Evolutionary conservation across 2,329 filamentous ascomycete genomes (phyloP), one percentile per base, ranked within the genome.

Genomic region (Botryotinia globosa): DNA sequence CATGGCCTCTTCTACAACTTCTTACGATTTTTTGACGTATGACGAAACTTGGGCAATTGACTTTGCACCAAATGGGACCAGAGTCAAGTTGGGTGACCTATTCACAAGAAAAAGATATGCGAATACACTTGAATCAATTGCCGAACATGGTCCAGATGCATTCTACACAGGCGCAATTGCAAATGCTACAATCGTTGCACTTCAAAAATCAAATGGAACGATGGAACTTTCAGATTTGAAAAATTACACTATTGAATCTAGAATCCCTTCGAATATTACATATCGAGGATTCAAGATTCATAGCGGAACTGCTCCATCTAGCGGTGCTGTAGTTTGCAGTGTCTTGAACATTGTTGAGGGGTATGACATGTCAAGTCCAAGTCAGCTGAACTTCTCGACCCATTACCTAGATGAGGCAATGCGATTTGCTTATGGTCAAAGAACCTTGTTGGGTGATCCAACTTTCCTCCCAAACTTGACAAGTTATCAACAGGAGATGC

Each of bases 101-200:
- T 94, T 98, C 78, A 94, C 91, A 0, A 86, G 94, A 62, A 92
- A 90, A 79, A 88, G 94, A 73, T 97, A 94, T 79, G 94, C 93
- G 77, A 80, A 93, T 74, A 93, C 94, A 0, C 86, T 98, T 0
- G 90, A 95, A 79, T 87, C 85, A 1, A 94, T 98, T 75, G 93
- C 93, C 1, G 83, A 89, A 6, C 77, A 90, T 48, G 95, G 95
- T 0, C 84, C 90, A 0, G 88, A 93, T 79, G 89, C 87, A 1
- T 94, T 96, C 78, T 96, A 97, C 80, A 84, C 83, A 0, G 93
- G 93, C 1, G 83, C 88, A 0, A 89, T 95, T 58, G 91, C 94
- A 39, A 84, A 93, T 77, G 88, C 90, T 0, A 94, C 91, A 72
- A 90, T 98, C 77, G 83, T 87, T 25, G 87, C 90, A 0, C 82